Evolutionary conservation across 2,329 filamentous ascomycete genomes (phyloP), one percentile per base, ranked within the genome.

Genomic region (Paraconiothyrium brasiliense): DNA sequence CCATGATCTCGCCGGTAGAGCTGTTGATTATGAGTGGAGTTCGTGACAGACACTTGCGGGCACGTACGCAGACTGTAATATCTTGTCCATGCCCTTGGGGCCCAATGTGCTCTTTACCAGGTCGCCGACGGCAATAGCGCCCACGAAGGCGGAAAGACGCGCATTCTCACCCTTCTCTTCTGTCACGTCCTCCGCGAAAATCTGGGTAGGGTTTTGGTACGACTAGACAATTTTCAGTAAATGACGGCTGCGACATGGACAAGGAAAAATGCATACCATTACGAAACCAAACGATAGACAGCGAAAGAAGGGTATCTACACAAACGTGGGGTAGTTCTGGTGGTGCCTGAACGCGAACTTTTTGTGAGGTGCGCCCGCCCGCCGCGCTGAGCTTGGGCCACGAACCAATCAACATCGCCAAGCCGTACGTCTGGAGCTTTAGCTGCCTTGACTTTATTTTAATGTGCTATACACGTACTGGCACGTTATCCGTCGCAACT

Each of bases 131-230:
- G 95, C 95, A 76, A 99, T 99, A 78, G 95, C 95, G 73, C 95
- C 95, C 59, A 99, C 94, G 76, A 99, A 99, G 68, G 94, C 94
- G n/a, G 93, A 91, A 72, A 98, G 90, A 87, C 94, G 93, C 75
- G 95, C 94, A 91, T 98, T 98, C 85, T 98, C 94, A 75, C 95
- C 95, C 85, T 97, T 98, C 84, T 98, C 94, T 83, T 98, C 93
- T 60, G 91, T 95, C 71, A 96, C 95, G 79, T 96, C 94, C 81
- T 97, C 93, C 75, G 93, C 92, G 83, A 98, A 98, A 85, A 98
- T 98, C 83, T 98, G 94, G 67, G 93, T 97, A 75, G 94, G 94
- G 83, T 93, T 95, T 64, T 80, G 74, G 67, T 77, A 79, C 59
- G 79, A 77, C 78, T 80, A 60, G 39, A 57, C 14, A 8, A 13